A percentile compares a stretch with the other conserved stretches of the same genome.
These are phyloP conservation scores for Biscogniauxia sp. DNA, from an alignment of 2,329 filamentous ascomycete genomes.

Conservation along the genomic window DNA sequence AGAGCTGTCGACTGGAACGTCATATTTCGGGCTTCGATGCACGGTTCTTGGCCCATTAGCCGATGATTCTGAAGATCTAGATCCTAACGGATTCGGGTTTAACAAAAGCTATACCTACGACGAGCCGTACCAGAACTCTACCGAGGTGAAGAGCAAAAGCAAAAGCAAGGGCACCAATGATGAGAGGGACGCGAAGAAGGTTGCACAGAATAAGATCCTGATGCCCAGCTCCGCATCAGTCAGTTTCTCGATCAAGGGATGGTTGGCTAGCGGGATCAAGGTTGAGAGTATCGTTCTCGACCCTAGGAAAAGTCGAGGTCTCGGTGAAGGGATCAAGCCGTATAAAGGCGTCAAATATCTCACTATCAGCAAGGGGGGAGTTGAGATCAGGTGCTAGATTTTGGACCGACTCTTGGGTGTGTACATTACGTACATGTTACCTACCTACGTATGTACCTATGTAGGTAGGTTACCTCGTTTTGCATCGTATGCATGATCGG, in stretches of 20 bases:
- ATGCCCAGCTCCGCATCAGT: constrained; percentile 78
- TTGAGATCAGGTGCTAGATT: constrained; percentile 59
- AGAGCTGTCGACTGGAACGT: constrained; percentile 65
- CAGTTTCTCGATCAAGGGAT: constrained; percentile 69
- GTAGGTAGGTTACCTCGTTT: constrained; percentile 3
- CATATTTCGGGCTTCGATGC: constrained; percentile 73
- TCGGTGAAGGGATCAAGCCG: constrained; percentile 86
- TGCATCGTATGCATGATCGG: constrained; percentile 16
- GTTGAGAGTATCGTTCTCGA: constrained; percentile 68
- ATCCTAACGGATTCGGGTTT: constrained; percentile 52
- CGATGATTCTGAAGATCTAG: constrained; percentile 45
- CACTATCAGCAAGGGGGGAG: constrained; percentile 66
- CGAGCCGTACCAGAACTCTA: constrained; percentile 54
- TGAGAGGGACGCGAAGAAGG: constrained; percentile 53
- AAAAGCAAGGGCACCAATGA: constrained; percentile 33
- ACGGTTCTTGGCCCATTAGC: constrained; percentile 69
- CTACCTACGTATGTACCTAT: constrained; percentile 15
- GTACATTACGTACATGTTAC: background rate
- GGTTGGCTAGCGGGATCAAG: constrained; percentile 65
- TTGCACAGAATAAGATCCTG: constrained; percentile 68
- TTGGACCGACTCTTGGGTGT: background rate
- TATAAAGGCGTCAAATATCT: constrained; percentile 99
- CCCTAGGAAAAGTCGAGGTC: constrained; percentile 75
- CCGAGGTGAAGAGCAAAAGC: constrained; percentile 35
- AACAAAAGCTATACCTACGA: constrained; percentile 51